A percentile compares a stretch with the other conserved stretches of the same genome.
Evolutionary conservation across 805 yeast genomes (phyloP).

Genomic region (Candida maris): DNA sequence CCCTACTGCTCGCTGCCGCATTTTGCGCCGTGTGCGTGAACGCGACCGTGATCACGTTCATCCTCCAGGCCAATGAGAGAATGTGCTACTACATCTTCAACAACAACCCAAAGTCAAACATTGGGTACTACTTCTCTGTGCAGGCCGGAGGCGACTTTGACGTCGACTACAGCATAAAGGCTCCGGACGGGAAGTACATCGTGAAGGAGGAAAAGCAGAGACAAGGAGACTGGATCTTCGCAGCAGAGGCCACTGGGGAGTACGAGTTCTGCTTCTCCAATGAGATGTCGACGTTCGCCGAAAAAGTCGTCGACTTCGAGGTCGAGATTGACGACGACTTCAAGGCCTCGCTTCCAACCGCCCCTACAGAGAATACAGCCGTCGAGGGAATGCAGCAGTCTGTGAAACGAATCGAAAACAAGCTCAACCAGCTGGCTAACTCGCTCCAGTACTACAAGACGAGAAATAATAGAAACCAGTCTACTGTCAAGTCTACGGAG

Average conservation of each 20-base stretch:
- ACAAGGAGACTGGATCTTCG: slow-evolving; percentile 77
- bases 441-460: slow-evolving; percentile 80
- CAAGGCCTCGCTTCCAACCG: slow-evolving; percentile 60
- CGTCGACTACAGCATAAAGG: slow-evolving; percentile 62
- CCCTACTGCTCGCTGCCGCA: too few species aligned
- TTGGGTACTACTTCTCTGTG: slow-evolving; percentile 81
- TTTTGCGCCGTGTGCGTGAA: slow-evolving; percentile 17
- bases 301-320: slow-evolving; percentile 82
- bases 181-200: slow-evolving; percentile 54
- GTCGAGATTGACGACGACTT: slow-evolving; percentile 54
- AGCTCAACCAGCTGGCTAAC: slow-evolving; percentile 53
- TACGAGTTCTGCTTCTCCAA: slow-evolving; percentile 84
- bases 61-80: slow-evolving; percentile 69
- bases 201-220: slow-evolving; percentile 57
- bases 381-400: slow-evolving; percentile 54
- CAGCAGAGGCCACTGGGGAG: slow-evolving; percentile 67
- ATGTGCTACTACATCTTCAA: slow-evolving; percentile 73
- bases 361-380: slow-evolving; percentile 51
- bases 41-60: slow-evolving; percentile 65
- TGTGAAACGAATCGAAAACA: slow-evolving; percentile 55
- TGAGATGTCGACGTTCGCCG: slow-evolving; percentile 76
- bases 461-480: slow-evolving; percentile 88
- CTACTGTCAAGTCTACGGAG: slow-evolving; percentile 66
- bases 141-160: slow-evolving; percentile 78
- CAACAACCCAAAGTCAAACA: slow-evolving; percentile 50